A percentile compares a stretch with the other conserved stretches of the same genome.
Conservation (phyloP, 352 stramenopile species). For the Pythium dissimile region DNA sequence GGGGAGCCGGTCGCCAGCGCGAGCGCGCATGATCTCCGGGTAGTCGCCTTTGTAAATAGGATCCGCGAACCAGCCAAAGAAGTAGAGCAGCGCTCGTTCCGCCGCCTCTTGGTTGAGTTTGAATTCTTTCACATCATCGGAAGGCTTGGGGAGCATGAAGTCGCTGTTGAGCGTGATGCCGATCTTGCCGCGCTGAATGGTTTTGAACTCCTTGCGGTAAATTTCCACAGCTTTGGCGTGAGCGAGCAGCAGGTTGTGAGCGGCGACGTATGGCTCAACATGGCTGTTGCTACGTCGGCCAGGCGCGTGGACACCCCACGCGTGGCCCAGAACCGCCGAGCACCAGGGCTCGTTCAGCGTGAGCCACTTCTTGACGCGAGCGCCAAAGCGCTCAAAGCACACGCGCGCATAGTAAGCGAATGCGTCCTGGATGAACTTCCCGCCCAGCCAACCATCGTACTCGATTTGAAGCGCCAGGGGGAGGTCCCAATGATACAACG, state of each 20-base stretch:
- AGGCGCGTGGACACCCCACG: conserved; percentile 60
- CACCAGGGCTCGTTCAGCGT: conserved; percentile 94
- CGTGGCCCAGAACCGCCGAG: conserved; percentile 27
- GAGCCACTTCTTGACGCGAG: conserved; percentile 81
- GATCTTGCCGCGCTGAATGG: conserved; percentile 68
- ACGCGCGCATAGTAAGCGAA: conserved; percentile 84
- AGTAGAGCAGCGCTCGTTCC: conserved; percentile 79
- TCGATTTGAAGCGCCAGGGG: conserved; percentile 69
- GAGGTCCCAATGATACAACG: conserved; percentile 96
- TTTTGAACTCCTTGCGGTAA: conserved; percentile 56
- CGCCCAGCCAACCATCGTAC: conserved; percentile 55
- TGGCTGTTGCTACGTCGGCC: conserved; percentile 30
- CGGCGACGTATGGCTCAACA: conserved; percentile 32
- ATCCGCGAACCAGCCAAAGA: conserved; percentile 91
- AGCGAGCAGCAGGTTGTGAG: conserved; percentile 89
- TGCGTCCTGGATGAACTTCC: conserved; percentile 55
- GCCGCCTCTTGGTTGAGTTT: conserved; percentile 58
- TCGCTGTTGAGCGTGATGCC: conserved; percentile 91
- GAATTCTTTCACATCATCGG: conserved; percentile 44
- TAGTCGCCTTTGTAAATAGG: conserved; percentile 93
- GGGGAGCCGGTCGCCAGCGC: conserved; percentile 77
- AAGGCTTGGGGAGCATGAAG: conserved; percentile 78
- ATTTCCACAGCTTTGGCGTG: conserved; percentile 81
- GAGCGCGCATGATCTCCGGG: conserved; percentile 87
- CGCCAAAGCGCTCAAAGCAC: conserved; percentile 89